Base-by-base conservation (phyloP, 2,329 filamentous ascomycete genomes). In the Pyrenophora teres region DNA sequence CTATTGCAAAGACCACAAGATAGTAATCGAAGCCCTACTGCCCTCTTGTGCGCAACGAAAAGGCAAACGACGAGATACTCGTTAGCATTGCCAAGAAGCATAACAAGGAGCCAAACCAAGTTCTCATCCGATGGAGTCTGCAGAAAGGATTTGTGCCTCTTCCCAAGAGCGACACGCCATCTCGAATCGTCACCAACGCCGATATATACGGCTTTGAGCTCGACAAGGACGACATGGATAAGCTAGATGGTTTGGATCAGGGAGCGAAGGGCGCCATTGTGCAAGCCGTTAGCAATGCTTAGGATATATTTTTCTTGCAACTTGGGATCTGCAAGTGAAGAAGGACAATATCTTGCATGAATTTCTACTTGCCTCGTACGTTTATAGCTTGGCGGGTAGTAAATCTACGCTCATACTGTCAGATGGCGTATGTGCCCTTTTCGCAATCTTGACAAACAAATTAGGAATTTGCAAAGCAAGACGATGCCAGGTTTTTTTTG, bases 91-190 rank as follows among this genome's bases (percentile, higher is more conserved):
- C 86, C 1, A 78, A 87, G 63, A 92, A 91, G 76, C 84, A 94
- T 70, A 80, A 79, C 58, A 92, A 88, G 76, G 83, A 83, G 6
- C 83, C 87, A 52, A 87, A 89, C 8, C 92, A 96, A 78, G 77
- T 96, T 8, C 74, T 96, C 65, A 76, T 96, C 42, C 82, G 91
- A 57, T 96, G 90, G 82, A 89, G 88, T 61, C 72, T 96, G 73
- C 89, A 96, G 74, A 92, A 90, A 75, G 87, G 69, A 16, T 73
- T 64, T 45, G 69, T 74, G 10, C 67, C 73, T 2, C 63, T 76
- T 2, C 74, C 73, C 0, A 76, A 75, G 58, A 75, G 71, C 51
- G 73, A 75, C 43, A 72, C 67, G 0, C 68, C 71, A 1, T 56
- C 59, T 13, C 50, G 72, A 7, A 75, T 76, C 25, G 55, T 57